Percentiles rank a stretch among this genome's conserved stretches.
Evolutionary conservation across 169 alveolate species (phyloP).

Genomic region (Plasmodium coatneyi): DNA sequence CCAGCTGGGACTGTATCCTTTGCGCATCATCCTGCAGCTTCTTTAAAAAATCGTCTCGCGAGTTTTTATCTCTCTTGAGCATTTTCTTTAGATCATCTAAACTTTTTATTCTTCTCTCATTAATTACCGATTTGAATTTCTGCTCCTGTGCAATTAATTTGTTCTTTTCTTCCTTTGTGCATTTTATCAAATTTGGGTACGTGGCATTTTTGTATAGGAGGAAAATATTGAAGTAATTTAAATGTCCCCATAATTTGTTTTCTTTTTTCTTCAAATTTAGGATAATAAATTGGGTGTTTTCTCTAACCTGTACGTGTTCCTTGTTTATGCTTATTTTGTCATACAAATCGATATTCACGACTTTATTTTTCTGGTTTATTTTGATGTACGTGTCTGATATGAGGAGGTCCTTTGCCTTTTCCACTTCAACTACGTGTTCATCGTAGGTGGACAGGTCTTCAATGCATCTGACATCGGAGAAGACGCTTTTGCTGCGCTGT

Average conservation of each 20-base stretch:
- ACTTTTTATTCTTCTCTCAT: constrained; percentile 46
- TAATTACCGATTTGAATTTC: constrained; percentile 44
- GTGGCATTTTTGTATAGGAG: constrained; percentile 27
- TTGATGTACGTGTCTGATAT: constrained; percentile 46
- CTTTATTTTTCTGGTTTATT: constrained; percentile 27
- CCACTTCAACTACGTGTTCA: background rate
- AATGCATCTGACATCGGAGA: background rate
- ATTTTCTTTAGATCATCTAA: constrained; percentile 33
- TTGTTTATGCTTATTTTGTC: constrained; percentile 42
- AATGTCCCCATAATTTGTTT: constrained; percentile 66
- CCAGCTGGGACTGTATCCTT: constrained; percentile 30
- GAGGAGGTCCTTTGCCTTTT: constrained; percentile 8
- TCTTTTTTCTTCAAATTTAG: constrained; percentile 52
- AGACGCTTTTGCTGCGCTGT: background rate
- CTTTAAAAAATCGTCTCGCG: constrained; percentile 14
- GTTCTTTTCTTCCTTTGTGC: constrained; percentile 62
- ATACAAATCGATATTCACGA: constrained; percentile 36
- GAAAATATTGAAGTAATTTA: constrained; percentile 37
- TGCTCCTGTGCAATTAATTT: constrained; percentile 29
- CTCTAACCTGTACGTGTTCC: constrained; percentile 19
- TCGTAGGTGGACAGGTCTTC: background rate
- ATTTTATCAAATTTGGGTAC: constrained; percentile 54
- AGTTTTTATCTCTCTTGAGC: constrained; percentile 2
- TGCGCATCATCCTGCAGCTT: constrained; percentile 54
- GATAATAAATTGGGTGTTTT: constrained; percentile 1